Conservation (phyloP, 2,329 filamentous ascomycete species). For the Ceratocystis smalleyi region DNA sequence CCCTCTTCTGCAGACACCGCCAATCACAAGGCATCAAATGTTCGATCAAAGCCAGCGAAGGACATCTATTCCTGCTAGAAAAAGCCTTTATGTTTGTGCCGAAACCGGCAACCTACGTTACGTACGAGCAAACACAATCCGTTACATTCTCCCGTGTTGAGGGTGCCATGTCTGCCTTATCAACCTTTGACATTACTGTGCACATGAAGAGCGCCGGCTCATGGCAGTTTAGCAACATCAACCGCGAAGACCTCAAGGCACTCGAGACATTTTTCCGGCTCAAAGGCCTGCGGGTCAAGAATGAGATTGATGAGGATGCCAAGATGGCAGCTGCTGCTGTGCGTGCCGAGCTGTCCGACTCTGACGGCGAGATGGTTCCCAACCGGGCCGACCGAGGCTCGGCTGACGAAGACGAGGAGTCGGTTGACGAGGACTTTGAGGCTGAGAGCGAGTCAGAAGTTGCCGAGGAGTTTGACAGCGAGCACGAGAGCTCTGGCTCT, state of each 20-base stretch:
- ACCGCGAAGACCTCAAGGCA: conserved; percentile 89
- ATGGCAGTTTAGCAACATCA: conserved; percentile 98
- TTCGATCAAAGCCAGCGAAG: conserved; percentile 99
- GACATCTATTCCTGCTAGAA: conserved; percentile 90
- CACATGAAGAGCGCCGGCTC: conserved; percentile 72
- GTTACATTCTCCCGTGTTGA: conserved; percentile 94
- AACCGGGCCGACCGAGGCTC: conserved; percentile 55
- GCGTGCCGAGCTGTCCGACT: conserved; percentile 65
- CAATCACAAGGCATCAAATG: conserved; percentile 93
- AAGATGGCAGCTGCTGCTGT: conserved; percentile 65
- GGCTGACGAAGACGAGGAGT: conserved; percentile 92
- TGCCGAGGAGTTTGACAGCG: conserved; percentile 87
- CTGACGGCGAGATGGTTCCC: conserved; percentile 61
- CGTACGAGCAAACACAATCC: conserved; percentile 79
- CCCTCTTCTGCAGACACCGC: conserved; percentile 47
- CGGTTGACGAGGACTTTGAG: conserved; percentile 88
- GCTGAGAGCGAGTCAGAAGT: conserved; percentile 88
- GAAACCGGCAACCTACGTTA: conserved; percentile 93
- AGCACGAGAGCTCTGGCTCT: conserved; percentile 70
- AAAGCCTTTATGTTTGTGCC: conserved; percentile 99
- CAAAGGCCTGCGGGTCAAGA: conserved; percentile 90
- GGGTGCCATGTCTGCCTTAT: conserved; percentile 79
- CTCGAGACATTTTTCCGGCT: conserved; percentile 96
- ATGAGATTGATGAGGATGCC: conserved; percentile 93
- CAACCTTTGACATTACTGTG: conserved; percentile 94